phyloP scores from a whole-genome alignment of 208 protist species.

The Leishmania tarentolae region DNA sequence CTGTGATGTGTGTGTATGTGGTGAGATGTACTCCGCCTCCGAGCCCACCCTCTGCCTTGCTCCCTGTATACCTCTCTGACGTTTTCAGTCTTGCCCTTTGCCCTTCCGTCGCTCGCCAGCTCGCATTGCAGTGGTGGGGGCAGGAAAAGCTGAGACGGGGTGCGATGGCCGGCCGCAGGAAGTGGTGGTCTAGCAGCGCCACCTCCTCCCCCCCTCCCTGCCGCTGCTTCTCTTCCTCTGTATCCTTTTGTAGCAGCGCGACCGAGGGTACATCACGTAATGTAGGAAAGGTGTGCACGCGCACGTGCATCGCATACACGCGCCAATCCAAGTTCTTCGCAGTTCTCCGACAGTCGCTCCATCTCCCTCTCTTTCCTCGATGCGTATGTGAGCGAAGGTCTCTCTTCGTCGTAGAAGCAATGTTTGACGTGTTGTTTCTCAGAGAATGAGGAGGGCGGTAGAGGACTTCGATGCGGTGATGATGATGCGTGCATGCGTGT shows the following conservation, averaged over 20 bases:
- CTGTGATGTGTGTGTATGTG: not conserved
- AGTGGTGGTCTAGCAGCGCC: not conserved
- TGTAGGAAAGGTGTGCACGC: not conserved
- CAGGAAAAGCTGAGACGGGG: not conserved
- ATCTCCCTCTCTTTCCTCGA: not conserved
- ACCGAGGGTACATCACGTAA: not conserved
- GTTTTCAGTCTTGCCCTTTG: conserved; percentile 8
- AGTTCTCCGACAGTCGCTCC: not conserved
- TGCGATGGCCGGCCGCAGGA: not conserved
- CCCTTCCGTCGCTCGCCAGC: conserved; percentile 2
- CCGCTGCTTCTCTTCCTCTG: not conserved
- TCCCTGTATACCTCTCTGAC: not conserved
- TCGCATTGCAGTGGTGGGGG: not conserved
- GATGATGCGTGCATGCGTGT: not conserved
- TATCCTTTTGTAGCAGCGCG: not conserved
- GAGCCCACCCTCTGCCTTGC: not conserved
- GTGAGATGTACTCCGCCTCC: not conserved
- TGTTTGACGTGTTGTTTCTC: not conserved
- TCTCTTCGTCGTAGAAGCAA: not conserved
- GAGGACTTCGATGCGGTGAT: not conserved
- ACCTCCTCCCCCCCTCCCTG: not conserved
- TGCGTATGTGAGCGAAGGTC: not conserved
- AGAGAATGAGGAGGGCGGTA: not conserved
- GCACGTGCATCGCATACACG: not conserved
- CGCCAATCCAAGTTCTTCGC: not conserved